Base-by-base conservation (phyloP, 2,329 filamentous ascomycete species). In the Cordyceps tenuipes region DNA sequence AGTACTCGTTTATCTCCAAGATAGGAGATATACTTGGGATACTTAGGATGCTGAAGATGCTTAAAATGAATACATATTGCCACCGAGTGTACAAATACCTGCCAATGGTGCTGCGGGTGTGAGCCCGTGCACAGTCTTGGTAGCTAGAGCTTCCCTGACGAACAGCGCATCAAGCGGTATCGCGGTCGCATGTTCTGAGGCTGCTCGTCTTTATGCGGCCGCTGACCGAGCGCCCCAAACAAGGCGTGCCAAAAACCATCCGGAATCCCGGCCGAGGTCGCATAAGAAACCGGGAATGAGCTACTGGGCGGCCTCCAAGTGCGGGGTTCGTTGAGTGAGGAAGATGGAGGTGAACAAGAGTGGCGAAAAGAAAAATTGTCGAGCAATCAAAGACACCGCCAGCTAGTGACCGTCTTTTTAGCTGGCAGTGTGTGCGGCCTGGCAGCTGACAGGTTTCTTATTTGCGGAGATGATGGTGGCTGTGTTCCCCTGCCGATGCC, bases 251-350 rank as follows among this genome's bases (percentile, higher is more conserved):
- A 39, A 36, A 31, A 7, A 12, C 8, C 8, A 15, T 48, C 15
- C 43, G 13, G n/a, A 53, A 17, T 10, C 19, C 36, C 6, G 44
- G 23, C 21, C 9, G 29, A 29, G 43, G n/a, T 49, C 43, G 31
- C 34, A 10, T 31, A 31, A 17, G 23, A 23, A 26, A 26, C 49
- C 48, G 39, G 48, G 29, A 47, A 46, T 13, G 29, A 23, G 36
- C 29, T 19, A 26, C 56, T 41, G 57, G 39, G 48, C 48, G 49
- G 57, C 57, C 57, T 59, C 57, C 57, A 46, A 50, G 39, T 59
- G 57, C 57, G 57, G 57, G 56, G 56, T 10, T 34, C 29, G 10
- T 10, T 46, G 41, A 41, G 41, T 23, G 39, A 19, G 13, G 21
- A 53, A 19, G 6, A 39, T 29, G 29, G 29, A 6, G 29, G 29